These are phyloP conservation scores for Straminergon stramineum DNA, from an alignment of 225 moss, liverwort and hornwort genomes.

Conservation along the genomic window DNA sequence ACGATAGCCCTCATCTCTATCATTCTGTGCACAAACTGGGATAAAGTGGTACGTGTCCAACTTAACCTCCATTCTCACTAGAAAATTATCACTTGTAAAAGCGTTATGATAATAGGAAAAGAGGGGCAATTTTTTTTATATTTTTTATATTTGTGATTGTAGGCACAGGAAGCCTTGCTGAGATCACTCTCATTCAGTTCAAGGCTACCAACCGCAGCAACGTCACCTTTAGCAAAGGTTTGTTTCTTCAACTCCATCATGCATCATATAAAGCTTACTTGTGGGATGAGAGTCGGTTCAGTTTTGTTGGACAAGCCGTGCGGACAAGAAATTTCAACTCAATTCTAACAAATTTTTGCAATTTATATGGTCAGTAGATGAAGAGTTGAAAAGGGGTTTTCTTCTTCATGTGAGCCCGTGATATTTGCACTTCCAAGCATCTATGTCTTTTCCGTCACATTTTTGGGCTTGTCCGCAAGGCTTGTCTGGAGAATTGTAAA, in stretches of 20 bases:
- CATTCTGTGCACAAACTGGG: slow-evolving; percentile 33
- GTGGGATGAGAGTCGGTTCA: not conserved
- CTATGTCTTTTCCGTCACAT: not conserved
- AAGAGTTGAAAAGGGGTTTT: not conserved
- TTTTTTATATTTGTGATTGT: not conserved
- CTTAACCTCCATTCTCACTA: not conserved
- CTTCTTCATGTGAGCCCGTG: not conserved
- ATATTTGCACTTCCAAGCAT: not conserved
- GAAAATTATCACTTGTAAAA: not conserved
- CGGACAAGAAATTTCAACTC: not conserved
- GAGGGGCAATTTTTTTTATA: not conserved
- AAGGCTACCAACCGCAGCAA: slow-evolving; percentile 1
- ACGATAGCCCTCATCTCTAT: slow-evolving; percentile 21
- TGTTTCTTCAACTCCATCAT: not conserved
- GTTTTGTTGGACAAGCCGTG: no score
- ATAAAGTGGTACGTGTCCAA: slow-evolving; percentile 20
- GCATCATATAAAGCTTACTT: not conserved
- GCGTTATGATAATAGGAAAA: not conserved
- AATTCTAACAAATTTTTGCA: not conserved
- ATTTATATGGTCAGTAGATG: not conserved
- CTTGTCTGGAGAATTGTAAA: not conserved
- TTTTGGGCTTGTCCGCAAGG: not conserved
- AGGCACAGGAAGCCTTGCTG: slow-evolving; percentile 29
- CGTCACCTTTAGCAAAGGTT: slow-evolving; percentile 22
- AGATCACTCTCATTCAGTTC: slow-evolving; percentile 8